Base-by-base conservation (phyloP, 2,329 filamentous ascomycete species). In the Ascochyta rabiei region DNA sequence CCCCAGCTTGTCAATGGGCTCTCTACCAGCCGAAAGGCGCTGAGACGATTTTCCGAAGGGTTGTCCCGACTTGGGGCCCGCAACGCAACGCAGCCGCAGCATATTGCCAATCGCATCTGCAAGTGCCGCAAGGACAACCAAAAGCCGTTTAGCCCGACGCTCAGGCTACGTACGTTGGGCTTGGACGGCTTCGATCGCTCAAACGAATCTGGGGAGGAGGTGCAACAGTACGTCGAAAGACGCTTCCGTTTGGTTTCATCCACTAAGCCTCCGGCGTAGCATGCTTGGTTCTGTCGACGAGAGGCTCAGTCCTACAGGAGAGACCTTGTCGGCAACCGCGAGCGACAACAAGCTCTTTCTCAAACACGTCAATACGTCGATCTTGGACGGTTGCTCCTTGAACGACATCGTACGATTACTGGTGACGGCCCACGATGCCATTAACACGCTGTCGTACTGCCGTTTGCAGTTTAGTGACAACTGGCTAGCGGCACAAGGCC, bases 151-250 rank as follows among this genome's bases (percentile, higher is more conserved):
- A 63, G 66, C 46, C 53, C 61, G 40, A 45, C 56, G 41, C 56
- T 64, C 51, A 68, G 60, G 60, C 56, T 61, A 48, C 60, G 59
- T 18, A 56, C 56, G 33, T 48, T 61, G 62, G 70, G 56, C 47
- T 47, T 60, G 60, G 48, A 57, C 63, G 55, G 46, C 59, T 47
- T 66, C 64, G 63, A 59, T 39, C 56, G 59, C 60, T 64, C 63
- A 73, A 70, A 72, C 70, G 48, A 62, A 52, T 58, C 64, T 70
- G 64, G 62, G 46, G 62, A 66, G 50, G 59, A 72, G 57, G 60
- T 74, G 69, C 71, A 74, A 71, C 70, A 70, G 72, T 75, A 73
- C 49, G 72, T 70, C 51, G 21, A 61, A 38, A 63, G 60, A 64
- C 56, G 43, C 57, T 62, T 63, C 33, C 48, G 65, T 72, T 71